A percentile compares a stretch with the other conserved stretches of the same genome.
These are phyloP conservation scores for Pythium plurisporium DNA, from an alignment of 352 stramenopile genomes.

Conservation along the genomic window DNA sequence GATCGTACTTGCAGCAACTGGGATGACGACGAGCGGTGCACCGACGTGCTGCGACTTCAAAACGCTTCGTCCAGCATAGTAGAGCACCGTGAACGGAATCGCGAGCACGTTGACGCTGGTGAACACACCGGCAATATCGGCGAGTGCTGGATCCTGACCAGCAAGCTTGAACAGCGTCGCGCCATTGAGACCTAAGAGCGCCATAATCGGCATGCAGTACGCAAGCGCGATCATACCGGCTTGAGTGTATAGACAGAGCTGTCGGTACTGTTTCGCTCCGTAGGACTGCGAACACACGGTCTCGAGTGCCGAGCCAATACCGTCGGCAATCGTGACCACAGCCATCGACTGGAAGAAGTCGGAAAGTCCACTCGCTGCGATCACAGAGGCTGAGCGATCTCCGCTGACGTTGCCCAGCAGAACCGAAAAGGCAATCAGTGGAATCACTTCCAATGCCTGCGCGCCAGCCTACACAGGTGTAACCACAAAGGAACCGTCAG, in stretches of 20 bases:
- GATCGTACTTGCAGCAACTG: slow-evolving; percentile 34
- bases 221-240: slow-evolving; percentile 28
- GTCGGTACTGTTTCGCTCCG: slow-evolving; percentile 26
- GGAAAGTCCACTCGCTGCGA: slow-evolving; percentile 12
- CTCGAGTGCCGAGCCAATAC: slow-evolving; percentile 28
- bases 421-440: slow-evolving; percentile 7
- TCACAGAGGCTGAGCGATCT: neutral
- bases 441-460: slow-evolving; percentile 1
- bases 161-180: slow-evolving; percentile 22
- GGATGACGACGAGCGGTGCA: slow-evolving; percentile 38
- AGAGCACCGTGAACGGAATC: slow-evolving; percentile 44
- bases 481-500: no score
- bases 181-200: slow-evolving; percentile 18
- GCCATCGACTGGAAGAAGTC: slow-evolving; percentile 23
- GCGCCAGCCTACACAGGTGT: neutral
- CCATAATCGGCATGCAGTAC: slow-evolving; percentile 17
- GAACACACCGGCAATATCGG: slow-evolving; percentile 34
- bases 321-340: slow-evolving; percentile 20
- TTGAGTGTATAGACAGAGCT: slow-evolving; percentile 45
- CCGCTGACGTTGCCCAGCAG: slow-evolving; percentile 16
- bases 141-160: slow-evolving; percentile 47
- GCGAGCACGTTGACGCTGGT: slow-evolving; percentile 33
- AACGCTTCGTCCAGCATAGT: slow-evolving; percentile 45
- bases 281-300: slow-evolving; percentile 44
- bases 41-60: slow-evolving; percentile 69